Evolutionary conservation across 176 grass and related monocot genomes (phyloP).

Genomic region (Sorghum bicolor): Sorghum_bicolor_NCBIv3 NC_012871.2:73249001-73249500

Average conservation of each 20-base stretch:
- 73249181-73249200: neutral
- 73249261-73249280: neutral
- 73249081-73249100: slow-evolving; percentile 4
- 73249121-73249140: neutral
- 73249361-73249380: neutral
- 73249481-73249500: neutral
- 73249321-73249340: neutral
- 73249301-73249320: neutral
- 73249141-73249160: neutral
- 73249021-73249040: neutral
- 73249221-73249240: neutral
- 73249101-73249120: slow-evolving; percentile 19
- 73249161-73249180: neutral
- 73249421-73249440: neutral
- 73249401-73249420: neutral
- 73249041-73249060: neutral
- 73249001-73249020: neutral
- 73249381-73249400: neutral
- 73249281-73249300: slow-evolving; percentile 9
- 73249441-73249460: neutral
- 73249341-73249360: neutral
- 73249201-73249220: slow-evolving; percentile 13
- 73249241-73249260: neutral
- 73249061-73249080: neutral
- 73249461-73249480: neutral